These are phyloP conservation scores for Closterium sp. DNA, from an alignment of 139 green algal genomes.

Conservation along the genomic window DNA sequence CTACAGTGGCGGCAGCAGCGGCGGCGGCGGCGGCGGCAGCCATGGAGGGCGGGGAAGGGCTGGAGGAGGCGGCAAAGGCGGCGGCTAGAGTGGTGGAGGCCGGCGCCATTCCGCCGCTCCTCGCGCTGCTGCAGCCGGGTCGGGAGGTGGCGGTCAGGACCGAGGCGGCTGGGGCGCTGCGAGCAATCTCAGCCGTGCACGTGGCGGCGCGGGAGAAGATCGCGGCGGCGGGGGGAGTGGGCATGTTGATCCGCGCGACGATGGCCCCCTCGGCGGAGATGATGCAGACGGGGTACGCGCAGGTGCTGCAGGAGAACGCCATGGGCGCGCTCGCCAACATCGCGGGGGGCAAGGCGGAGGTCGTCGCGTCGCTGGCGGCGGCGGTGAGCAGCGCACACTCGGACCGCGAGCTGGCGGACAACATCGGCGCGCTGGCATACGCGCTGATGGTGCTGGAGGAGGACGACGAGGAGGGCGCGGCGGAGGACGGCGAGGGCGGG, in stretches of 20 bases:
- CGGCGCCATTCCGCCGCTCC: conserved; percentile 16
- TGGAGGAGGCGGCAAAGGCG: background rate
- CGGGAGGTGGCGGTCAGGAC: conserved; percentile 14
- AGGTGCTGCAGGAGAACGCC: conserved; percentile 38
- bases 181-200: conserved; percentile 9
- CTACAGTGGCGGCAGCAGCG: background rate
- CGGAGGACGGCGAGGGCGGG: background rate
- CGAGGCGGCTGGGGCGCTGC: conserved; percentile 20
- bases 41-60: background rate
- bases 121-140: conserved; percentile 33
- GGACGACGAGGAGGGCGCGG: background rate
- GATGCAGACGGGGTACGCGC: conserved; percentile 41
- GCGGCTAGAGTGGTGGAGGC: conserved; percentile 21
- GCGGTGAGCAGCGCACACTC: background rate
- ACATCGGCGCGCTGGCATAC: conserved; percentile 32
- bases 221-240: conserved; percentile 1
- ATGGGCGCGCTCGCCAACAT: conserved; percentile 34
- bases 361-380: conserved; percentile 21
- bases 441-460: conserved; percentile 36
- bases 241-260: conserved; percentile 35
- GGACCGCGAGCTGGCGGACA: conserved; percentile 29
- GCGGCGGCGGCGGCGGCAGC: background rate
- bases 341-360: conserved; percentile 28
- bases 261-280: conserved; percentile 35
- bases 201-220: conserved; percentile 8